These are phyloP conservation scores for Leccinum boreale DNA, from an alignment of 768 basidiomycete species.

Conservation along the genomic window DNA sequence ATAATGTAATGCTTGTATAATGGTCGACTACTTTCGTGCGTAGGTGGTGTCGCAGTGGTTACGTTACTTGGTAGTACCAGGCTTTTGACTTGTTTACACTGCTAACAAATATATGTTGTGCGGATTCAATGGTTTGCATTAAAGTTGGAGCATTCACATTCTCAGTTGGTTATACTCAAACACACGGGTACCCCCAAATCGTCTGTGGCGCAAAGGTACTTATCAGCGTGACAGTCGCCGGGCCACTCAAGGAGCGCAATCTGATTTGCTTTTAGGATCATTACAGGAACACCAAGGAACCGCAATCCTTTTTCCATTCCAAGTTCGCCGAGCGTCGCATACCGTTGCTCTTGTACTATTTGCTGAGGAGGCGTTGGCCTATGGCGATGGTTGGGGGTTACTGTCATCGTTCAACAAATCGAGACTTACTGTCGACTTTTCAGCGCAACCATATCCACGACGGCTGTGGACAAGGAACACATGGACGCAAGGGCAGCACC, in stretches of 20 bases:
- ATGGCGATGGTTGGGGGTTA: neutral
- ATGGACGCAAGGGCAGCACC: neutral
- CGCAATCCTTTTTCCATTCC: neutral
- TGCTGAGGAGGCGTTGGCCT: neutral
- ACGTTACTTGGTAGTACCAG: too few species aligned
- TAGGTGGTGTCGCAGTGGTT: too few species aligned
- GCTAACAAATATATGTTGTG: too few species aligned
- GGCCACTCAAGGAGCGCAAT: neutral
- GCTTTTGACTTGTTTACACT: too few species aligned
- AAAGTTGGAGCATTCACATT: too few species aligned
- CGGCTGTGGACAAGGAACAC: too few species aligned
- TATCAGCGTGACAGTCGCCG: neutral
- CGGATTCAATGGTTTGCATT: too few species aligned
- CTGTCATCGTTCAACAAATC: neutral
- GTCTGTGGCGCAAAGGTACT: neutral
- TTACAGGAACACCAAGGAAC: neutral
- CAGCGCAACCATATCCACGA: neutral
- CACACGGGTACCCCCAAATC: too few species aligned
- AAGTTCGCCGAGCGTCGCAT: neutral
- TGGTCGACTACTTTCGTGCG: too few species aligned
- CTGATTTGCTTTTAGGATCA: neutral
- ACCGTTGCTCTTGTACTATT: neutral
- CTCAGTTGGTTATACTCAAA: too few species aligned
- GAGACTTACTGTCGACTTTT: neutral
- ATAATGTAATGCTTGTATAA: too few species aligned